Evolutionary conservation across 495 filamentous ascomycete species (phyloP), one percentile per base, ranked within the genome.

Genomic region (Penicillium roqueforti): DNA sequence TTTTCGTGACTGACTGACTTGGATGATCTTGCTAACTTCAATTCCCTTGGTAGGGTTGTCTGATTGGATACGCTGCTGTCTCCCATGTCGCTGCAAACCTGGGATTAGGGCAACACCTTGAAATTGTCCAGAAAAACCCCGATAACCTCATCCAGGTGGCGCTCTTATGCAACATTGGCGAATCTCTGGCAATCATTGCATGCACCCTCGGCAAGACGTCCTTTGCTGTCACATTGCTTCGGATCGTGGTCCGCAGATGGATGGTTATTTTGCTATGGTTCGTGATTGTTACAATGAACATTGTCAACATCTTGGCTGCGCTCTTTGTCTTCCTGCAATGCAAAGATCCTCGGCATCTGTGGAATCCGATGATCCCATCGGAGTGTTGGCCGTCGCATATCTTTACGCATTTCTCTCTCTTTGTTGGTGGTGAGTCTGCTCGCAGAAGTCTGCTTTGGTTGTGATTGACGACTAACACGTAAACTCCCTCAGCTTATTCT

Each of bases 1-100:
- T 11, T 10, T 13, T 16, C 13, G 19, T 16, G 14, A 11, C 29
- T 45, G 23, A 29, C 22, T 4, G 4, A 32, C 14, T 34, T 20
- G n/a, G 6, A 32, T 9, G 20, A 32, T 9, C 14, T 20, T 23
- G 16, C 41, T 59, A 1, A 47, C 20, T 29, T 37, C 3, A 13
- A 13, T 22, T 22, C 20, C 16, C 19, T 29, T 3, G n/a, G 19
- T 40, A 67, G 61, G 38, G 18, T 23, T 58, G 56, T 42, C 49
- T 67, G 6, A 20, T 67, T 43, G 61, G 56, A 3, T 67, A 62
- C 34, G 53, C 62, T 44, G 59, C 55, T 37, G 62, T 67, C 8
- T 62, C 57, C 14, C 65, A 66, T 48, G 58, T 53, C 20, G 57
- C 62, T 32, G 38, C 60, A 4, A 56, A 51, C 3, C 11, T 56